Percentiles rank a stretch among this genome's conserved stretches.
phyloP scores from a whole-genome alignment of 139 green algal genomes.

The Pleodorina starrii region DNA sequence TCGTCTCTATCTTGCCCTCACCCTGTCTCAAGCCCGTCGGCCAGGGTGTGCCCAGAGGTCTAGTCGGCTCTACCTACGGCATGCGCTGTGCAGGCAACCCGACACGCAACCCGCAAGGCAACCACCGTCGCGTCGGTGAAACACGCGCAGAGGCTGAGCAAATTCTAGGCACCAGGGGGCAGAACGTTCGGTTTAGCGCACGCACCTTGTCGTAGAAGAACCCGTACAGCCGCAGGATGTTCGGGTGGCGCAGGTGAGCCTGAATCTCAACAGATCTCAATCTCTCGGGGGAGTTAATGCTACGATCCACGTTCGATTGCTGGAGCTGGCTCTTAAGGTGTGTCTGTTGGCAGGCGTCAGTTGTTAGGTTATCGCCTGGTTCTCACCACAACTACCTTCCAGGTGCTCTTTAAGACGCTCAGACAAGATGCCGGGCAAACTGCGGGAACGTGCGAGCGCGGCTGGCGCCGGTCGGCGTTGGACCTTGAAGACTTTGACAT shows the following conservation, averaged over 20 bases:
- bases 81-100: too few relatives aligned
- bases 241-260: conserved; percentile 96
- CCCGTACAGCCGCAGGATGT: conserved; percentile 98
- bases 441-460: conserved; percentile 27
- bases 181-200: too few relatives aligned
- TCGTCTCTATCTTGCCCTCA: too few relatives aligned
- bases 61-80: too few relatives aligned
- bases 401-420: conserved; percentile 90
- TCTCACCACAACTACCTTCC: too few relatives aligned
- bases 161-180: too few relatives aligned
- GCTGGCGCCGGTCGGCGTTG: conserved; percentile 64
- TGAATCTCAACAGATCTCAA: conserved; percentile 99
- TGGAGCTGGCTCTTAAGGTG: conserved; percentile 96
- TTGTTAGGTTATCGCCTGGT: too few relatives aligned
- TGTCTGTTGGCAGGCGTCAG: background rate
- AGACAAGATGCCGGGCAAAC: conserved; percentile 13
- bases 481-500: conserved; percentile 98
- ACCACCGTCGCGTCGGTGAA: too few relatives aligned
- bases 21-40: too few relatives aligned
- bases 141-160: too few relatives aligned
- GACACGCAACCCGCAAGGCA: too few relatives aligned
- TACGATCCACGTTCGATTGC: conserved; percentile 95
- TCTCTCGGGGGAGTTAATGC: conserved; percentile 97
- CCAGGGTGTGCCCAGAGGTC: too few relatives aligned
- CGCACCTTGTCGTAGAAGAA: conserved; percentile 95